These are phyloP conservation scores for Phycomyces blakesleeanus DNA, from an alignment of 192 early-diverging fungal species.

Conservation along the genomic window DNA sequence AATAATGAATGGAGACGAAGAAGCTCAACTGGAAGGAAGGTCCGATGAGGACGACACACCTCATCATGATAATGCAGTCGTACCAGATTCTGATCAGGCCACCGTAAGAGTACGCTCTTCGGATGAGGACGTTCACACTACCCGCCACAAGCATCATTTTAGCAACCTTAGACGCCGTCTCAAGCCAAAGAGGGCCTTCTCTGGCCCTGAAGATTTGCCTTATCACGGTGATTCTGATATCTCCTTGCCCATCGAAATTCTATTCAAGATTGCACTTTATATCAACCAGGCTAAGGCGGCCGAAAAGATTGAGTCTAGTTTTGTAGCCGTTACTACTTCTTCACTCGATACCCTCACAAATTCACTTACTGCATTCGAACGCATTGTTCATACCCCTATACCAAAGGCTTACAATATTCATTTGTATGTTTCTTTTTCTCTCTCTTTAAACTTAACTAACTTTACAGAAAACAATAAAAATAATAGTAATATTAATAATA, in stretches of 20 bases:
- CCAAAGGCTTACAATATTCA: slow-evolving; percentile 75
- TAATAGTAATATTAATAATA: too few relatives aligned
- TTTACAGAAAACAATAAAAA: too few relatives aligned
- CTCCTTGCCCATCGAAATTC: slow-evolving; percentile 49
- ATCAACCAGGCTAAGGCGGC: slow-evolving; percentile 36
- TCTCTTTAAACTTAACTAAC: not conserved
- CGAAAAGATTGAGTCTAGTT: slow-evolving; percentile 33
- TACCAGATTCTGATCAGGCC: too few relatives aligned
- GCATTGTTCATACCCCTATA: slow-evolving; percentile 72
- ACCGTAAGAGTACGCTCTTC: too few relatives aligned
- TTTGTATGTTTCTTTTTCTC: slow-evolving; percentile 38
- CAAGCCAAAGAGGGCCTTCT: slow-evolving; percentile 15
- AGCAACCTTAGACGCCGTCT: not conserved
- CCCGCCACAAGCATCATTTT: not conserved
- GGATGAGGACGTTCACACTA: too few relatives aligned
- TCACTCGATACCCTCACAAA: slow-evolving; percentile 53
- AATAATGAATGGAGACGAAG: not conserved
- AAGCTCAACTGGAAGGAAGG: not conserved
- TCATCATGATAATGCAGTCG: too few relatives aligned
- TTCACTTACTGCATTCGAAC: slow-evolving; percentile 59
- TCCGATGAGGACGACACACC: too few relatives aligned
- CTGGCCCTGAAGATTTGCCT: slow-evolving; percentile 25
- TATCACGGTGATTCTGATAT: slow-evolving; percentile 47
- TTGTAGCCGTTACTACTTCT: slow-evolving; percentile 33
- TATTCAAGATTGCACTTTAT: slow-evolving; percentile 42